Evolutionary conservation across 306 rosid species (phyloP).

Genomic region (Ziziphus jujuba): DNA sequence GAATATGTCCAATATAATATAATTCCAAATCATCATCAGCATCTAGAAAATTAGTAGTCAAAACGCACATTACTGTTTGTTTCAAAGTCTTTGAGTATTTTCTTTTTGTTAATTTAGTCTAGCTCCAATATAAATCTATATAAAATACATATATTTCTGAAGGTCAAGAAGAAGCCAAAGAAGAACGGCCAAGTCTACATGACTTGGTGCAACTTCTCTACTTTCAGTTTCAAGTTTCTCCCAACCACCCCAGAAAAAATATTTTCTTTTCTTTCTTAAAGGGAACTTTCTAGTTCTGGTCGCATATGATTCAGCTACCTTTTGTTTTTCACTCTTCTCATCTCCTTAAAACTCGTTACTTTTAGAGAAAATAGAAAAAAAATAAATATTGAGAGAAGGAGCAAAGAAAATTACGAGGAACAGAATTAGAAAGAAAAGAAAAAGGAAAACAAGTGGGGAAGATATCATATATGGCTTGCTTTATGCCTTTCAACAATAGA

Average conservation of each 20-base stretch:
- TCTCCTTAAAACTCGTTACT: no score
- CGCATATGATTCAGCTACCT: not conserved
- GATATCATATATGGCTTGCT: constrained; percentile 52
- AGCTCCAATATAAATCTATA: not conserved
- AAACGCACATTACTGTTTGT: constrained; percentile 6
- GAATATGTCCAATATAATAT: no score
- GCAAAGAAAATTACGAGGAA: not conserved
- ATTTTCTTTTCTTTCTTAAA: not conserved
- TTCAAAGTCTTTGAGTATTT: constrained; percentile 11
- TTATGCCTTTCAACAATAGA: constrained; percentile 53
- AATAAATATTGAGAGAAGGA: not conserved
- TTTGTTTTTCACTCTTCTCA: not conserved
- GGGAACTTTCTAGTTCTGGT: constrained; percentile 1
- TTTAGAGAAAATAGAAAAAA: not conserved
- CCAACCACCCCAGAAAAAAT: constrained; percentile 3
- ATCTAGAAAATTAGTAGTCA: not conserved
- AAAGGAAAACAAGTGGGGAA: not conserved
- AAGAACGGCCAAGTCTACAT: constrained; percentile 25
- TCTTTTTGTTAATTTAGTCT: no score
- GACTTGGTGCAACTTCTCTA: not conserved
- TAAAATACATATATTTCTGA: not conserved
- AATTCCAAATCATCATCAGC: no score
- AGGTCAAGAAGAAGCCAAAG: constrained; percentile 23
- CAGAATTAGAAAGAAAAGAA: not conserved
- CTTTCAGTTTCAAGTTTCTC: constrained; percentile 1